Base-by-base conservation (phyloP, 2,329 filamentous ascomycete genomes). In the Paracamarosporium sp. region DNA sequence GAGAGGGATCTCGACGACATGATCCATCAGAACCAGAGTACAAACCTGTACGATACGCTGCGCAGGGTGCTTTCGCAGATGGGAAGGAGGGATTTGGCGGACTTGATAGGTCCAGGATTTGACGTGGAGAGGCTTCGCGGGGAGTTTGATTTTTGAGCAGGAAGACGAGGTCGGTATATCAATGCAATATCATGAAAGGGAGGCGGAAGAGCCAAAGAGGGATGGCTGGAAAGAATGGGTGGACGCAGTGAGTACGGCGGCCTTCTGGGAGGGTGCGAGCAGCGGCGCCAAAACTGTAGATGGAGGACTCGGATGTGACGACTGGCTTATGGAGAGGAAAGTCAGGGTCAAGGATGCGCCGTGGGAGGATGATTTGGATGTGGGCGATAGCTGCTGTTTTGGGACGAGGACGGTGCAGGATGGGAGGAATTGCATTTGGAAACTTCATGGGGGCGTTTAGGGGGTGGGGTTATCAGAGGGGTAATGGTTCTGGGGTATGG, bases 31-130 rank as follows among this genome's bases (percentile, higher is more conserved):
- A 99, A 99, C 79, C 89, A 96, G 75, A 97, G 92, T 81, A 97
- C 93, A 48, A 99, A 97, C 70, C 81, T 99, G 57, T 97, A 97
- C 77, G 96, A 99, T 76, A 99, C 96, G 12, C 81, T 99, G 61
- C 82, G 94, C 61, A 84, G 96, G 59, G 95, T 98, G n/a, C 98
- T 99, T 78, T 93, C 89, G 9, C 92, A 96, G 80, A 98, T 99
- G 95, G 90, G 90, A 2, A 82, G 95, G 56, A 83, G 92, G 55
- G 95, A 99, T 78, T 76, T 99, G 72, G 90, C 90, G 3, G 93
- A 98, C 74, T 86, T 88, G 80, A 95, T 97, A 5, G 89, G 93
- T 12, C 87, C 89, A 1, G 94, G 93, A 25, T 94, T 99, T 81
- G 92, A 98, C 79, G 89, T 97, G 25, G 92, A 95, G 71, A 82